Base-by-base conservation (phyloP, 2,329 filamentous ascomycete genomes). In the Catunica adiposa region DNA sequence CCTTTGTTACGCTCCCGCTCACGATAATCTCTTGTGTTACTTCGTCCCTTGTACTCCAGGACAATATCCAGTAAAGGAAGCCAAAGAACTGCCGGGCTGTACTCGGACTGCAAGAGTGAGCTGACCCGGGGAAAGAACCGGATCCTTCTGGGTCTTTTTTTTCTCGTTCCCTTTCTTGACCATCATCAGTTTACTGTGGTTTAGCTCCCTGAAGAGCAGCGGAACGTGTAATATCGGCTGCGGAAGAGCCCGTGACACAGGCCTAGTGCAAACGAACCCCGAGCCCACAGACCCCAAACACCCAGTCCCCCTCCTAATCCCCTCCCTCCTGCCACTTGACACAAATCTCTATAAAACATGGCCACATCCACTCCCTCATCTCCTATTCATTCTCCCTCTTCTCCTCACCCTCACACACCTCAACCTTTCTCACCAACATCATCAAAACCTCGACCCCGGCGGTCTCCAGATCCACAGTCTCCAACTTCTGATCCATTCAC, bases 281-380 rank as follows among this genome's bases (percentile, higher is more conserved):
- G 29, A 11, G 29, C 29, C 29, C 31, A 52, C 50, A 52, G 11
- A 37, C 50, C 29, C 20, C 9, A n/a, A 37, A 15, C 17, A 11
- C 34, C 7, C 38, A 17, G 5, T 22, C 51, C 11, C 20, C 3
- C 44, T 20, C 44, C n/a, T n/a, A n/a, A n/a, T n/a, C n/a, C n/a
- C n/a, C n/a, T n/a, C n/a, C n/a, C n/a, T n/a, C n/a, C n/a, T n/a
- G n/a, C n/a, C n/a, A n/a, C n/a, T n/a, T 5, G 44, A 44, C 15
- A 51, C 14, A 52, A 22, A 37, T 37, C 50, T 48, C 42, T 56
- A 53, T 56, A 58, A 58, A 47, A 50, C 38, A 53, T 57, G 50
- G 20, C 55, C 31, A 14, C 44, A 11, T 42, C 51, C 55, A 38
- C 55, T 51, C 25, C 34, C 25, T 58, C 29, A 48, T 31, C 42